phyloP scores from a whole-genome alignment of 805 yeast species.

The Wickerhamomyces sydowiorum region DNA sequence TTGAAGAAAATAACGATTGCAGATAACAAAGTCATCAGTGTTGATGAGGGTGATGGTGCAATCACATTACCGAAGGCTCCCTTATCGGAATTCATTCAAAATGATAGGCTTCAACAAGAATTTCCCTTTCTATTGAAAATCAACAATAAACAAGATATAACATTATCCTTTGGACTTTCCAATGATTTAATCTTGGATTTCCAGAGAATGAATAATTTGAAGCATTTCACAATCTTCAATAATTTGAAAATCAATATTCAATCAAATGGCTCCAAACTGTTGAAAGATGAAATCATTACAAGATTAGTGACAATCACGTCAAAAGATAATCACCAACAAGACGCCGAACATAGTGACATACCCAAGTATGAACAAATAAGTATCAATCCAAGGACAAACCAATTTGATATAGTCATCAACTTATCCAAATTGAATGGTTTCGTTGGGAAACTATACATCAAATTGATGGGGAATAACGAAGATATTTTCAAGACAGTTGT shows the following conservation, averaged over 20 bases:
- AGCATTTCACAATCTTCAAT: not conserved
- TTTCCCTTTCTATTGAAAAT: slow-evolving; percentile 7
- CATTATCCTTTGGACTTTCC: slow-evolving; percentile 2
- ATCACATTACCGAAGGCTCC: slow-evolving; percentile 4
- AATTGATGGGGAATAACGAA: slow-evolving; percentile 1
- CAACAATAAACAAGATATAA: not conserved
- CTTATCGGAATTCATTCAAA: slow-evolving; percentile 8
- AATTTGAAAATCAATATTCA: slow-evolving; percentile 1
- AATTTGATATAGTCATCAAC: slow-evolving; percentile 1
- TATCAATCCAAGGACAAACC: not conserved
- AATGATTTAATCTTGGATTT: not conserved
- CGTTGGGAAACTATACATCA: not conserved
- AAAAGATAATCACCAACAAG: not conserved
- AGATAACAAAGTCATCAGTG: not conserved
- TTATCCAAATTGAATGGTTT: not conserved
- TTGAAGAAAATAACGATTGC: not conserved
- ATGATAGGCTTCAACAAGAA: slow-evolving; percentile 2
- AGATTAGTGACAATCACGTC: not conserved
- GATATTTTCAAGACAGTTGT: slow-evolving; percentile 1
- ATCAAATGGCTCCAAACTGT: not conserved
- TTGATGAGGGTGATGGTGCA: not conserved
- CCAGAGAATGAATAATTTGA: not conserved
- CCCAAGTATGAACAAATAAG: not conserved
- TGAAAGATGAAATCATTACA: not conserved
- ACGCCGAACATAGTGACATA: not conserved